Evolutionary conservation across 208 protist genomes (phyloP), one percentile per base, ranked within the genome.

Genomic region (Wallacemonas collosoma): DNA sequence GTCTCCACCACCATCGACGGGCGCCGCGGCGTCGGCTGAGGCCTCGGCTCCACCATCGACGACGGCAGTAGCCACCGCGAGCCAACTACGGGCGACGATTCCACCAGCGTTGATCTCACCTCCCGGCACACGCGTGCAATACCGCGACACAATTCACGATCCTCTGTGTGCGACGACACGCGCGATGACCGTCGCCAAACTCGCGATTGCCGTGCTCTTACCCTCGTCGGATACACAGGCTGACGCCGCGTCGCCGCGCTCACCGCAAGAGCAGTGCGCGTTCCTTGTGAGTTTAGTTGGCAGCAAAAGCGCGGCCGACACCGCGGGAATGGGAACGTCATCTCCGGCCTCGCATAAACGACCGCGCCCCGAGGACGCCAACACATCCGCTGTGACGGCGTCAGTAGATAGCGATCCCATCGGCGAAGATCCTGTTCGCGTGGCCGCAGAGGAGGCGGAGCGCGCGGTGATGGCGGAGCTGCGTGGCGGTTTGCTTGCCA

Each of bases 31-130:
- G 26, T 26, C 26, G 26, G 26, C 26, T 26, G 26, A 26, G 26
- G 26, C 26, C 26, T 26, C 26, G 26, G 26, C 26, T n/a, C 62
- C 15, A 17, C 55, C 12, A 11, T 6, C 45, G 35, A 11, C 45
- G 8, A 47, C 58, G n/a, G 39, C 63, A 40, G n/a, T 54, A 51
- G 38, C 7, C 15, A 38, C 9, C 38, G 39, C n/a, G 38, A 63
- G 66, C 51, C 66, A 60, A 50, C 66, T 65, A 12, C 60, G 44
- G 41, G 40, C 53, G 48, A 17, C 9, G 9, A 71, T 71, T 41
- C 53, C 66, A 17, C 66, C 39, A 9, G 40, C 39, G n/a, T 45
- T 71, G 41, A 38, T 65, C 6, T 65, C 60, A 6, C 60, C 60
- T 4, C 7, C 60, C 38, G 35, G 41, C 0, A 5, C 60, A 6